Evolutionary conservation across 176 grass and related monocot genomes (phyloP), one percentile per base, ranked within the genome.

Genomic region (Hsuehochloa calcarea): DNA sequence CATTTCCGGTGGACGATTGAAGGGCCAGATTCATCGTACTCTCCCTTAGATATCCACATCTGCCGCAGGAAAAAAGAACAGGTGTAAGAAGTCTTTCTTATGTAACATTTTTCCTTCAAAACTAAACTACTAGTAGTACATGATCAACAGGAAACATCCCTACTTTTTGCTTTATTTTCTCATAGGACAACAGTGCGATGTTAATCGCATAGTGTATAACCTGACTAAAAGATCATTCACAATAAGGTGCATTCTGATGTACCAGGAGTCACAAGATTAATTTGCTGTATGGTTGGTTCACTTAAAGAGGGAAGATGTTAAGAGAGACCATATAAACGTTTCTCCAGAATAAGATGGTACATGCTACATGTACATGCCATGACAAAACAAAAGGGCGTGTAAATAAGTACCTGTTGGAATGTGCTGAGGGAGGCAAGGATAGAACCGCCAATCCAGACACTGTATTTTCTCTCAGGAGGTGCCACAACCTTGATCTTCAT

Each of bases 401-500:
- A 66, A 65, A 38, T 2, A 63, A 54, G 37, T 79, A 89, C 81
- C 87, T 89, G 87, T 41, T 89, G 87, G 81, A 89, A 89, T 37
- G 87, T 89, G 66, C 81, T 84, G 37, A 89, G 87, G 59, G 87
- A 89, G 59, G 81, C 87, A 19, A 89, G 81, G 68, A 89, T 89
- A 25, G 81, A 89, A 8, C 87, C 87, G 60, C 87, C 81, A 23
- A 89, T 85, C 87, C 76, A 85, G 29, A 89, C 87, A 68, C 87
- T 85, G 49, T 89, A 89, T 41, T 80, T 89, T 73, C 87, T 89
- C 50, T 89, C 87, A 2, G 76, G 82, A 41, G 87, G 87, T 5
- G 87, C 82, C 75, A 89, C 87, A 1, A 89, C 87, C 82, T 89
- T 89, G 60, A 89, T 89, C 43, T 89, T 89, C 87, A 85, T 80